Base-by-base conservation (phyloP, 1,139 yeast species). In the Saccharomyces pastorianus region DNA sequence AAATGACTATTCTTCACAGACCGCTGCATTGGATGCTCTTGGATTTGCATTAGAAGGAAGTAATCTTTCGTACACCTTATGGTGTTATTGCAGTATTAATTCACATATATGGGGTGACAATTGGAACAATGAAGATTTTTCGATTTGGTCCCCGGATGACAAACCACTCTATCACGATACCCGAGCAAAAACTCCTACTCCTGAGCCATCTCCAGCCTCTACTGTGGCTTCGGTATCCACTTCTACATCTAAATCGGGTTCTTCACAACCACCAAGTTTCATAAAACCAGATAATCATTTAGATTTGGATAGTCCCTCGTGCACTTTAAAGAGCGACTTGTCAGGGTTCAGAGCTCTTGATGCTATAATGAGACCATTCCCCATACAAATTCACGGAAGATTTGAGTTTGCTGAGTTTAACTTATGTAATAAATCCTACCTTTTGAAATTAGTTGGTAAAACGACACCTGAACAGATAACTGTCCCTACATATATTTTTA, bases 121-220 rank as follows among this genome's bases (percentile, higher is more conserved):
- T 44, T 91, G 97, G 96, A 91, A 91, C 65, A 84, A 89, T 60
- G 99, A 91, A 66, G 98, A 91, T 68, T 83, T 93, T 64, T 87
- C 96, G 0, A 81, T 91, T 56, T 90, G 87, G 87, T 85, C 93
- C 2, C 71, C 75, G 4, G 95, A 88, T 58, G 91, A 86, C 63
- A 64, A 53, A 53, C 63, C 61, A n/a, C 5, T 32, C 20, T 46
- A 38, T 6, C 48, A 56, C 23, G 27, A 53, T 46, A 14, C 17
- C n/a, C 28, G 25, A 20, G 29, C 55, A 11, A 47, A 42, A 14
- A 29, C 48, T 6, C 27, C 41, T 8, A 47, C 34, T 8, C 49
- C 25, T 7, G 26, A 17, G n/a, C 49, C 26, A 20, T 20, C 49
- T 17, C 38, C 25, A 47, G 14, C 38, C 6, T 27, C 44, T 20